These are phyloP conservation scores for Aspergillus leporis DNA, from an alignment of 495 filamentous ascomycete genomes.

Conservation along the genomic window DNA sequence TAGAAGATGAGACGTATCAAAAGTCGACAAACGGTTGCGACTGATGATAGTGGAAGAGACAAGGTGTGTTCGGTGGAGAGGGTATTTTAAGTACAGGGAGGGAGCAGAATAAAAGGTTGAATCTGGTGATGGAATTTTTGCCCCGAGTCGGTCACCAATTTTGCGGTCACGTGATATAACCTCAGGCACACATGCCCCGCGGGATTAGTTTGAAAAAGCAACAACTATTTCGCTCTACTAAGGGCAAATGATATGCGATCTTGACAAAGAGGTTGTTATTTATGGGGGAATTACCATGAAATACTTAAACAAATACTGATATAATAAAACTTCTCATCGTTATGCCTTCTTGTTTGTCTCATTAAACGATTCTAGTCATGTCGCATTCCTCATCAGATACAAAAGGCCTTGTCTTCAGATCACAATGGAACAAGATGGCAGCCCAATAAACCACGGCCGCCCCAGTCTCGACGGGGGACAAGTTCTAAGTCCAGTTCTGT, in stretches of 20 bases:
- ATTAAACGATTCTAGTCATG: slow-evolving; percentile 13
- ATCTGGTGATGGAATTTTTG: slow-evolving; percentile 50
- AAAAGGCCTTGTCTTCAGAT: slow-evolving; percentile 13
- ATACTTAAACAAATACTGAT: too few species aligned
- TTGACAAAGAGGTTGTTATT: too few species aligned
- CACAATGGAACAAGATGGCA: slow-evolving; percentile 82
- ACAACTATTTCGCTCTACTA: not conserved
- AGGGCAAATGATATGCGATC: not conserved
- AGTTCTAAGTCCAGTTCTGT: slow-evolving; percentile 68
- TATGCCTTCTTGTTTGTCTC: slow-evolving; percentile 8
- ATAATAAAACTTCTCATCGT: not conserved
- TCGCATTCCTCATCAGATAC: slow-evolving; percentile 20
- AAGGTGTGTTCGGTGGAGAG: slow-evolving; percentile 12
- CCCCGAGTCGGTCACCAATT: slow-evolving; percentile 35
- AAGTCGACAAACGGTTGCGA: slow-evolving; percentile 21
- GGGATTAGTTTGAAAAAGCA: slow-evolving; percentile 7
- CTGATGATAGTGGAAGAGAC: slow-evolving; percentile 24
- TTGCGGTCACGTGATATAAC: slow-evolving; percentile 41
- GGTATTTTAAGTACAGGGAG: slow-evolving; percentile 20
- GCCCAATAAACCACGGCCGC: slow-evolving; percentile 81
- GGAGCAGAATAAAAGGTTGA: slow-evolving; percentile 28
- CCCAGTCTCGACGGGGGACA: slow-evolving; percentile 78
- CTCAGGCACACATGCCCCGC: slow-evolving; percentile 29
- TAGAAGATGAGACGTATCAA: slow-evolving; percentile 6
- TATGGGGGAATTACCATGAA: too few species aligned